Conservation (phyloP, 805 yeast genomes). For the Ogataea ganodermae region DNA sequence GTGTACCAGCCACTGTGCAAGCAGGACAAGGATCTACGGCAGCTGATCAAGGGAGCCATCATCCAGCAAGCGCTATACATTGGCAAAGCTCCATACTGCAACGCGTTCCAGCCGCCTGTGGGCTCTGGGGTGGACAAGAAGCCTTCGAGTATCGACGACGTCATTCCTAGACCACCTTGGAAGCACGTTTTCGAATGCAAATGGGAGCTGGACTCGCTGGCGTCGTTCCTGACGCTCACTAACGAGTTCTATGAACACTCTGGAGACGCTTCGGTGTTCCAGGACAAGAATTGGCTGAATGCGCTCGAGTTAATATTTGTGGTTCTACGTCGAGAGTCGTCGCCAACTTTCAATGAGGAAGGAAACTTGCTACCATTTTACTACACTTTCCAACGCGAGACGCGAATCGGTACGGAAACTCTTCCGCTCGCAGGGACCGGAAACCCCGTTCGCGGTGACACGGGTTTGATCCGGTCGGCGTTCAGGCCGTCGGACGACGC, state of each 20-base stretch:
- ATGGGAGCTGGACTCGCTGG: conserved; percentile 84
- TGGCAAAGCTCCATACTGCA: conserved; percentile 72
- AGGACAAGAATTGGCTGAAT: conserved; percentile 53
- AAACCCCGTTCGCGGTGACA: conserved; percentile 72
- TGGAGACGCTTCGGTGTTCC: conserved; percentile 47
- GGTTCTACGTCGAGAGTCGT: conserved; percentile 60
- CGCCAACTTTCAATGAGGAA: conserved; percentile 56
- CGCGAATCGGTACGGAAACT: conserved; percentile 80
- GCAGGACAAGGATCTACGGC: conserved; percentile 49
- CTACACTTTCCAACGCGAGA: conserved; percentile 72
- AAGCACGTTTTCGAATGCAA: conserved; percentile 80
- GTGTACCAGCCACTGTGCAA: conserved; percentile 66
- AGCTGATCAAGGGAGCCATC: conserved; percentile 74
- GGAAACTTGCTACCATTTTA: conserved; percentile 52
- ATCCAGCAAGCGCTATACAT: conserved; percentile 73
- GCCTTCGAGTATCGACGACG: conserved; percentile 60
- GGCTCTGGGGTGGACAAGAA: conserved; percentile 49
- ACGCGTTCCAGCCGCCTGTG: conserved; percentile 87
- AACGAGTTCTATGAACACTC: conserved; percentile 68
- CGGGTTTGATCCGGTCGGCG: conserved; percentile 77
- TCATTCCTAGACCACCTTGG: conserved; percentile 72
- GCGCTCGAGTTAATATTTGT: conserved; percentile 55
- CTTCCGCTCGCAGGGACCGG: conserved; percentile 78
- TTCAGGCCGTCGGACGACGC: conserved; percentile 91
- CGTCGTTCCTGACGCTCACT: conserved; percentile 74